phyloP scores from a whole-genome alignment of 306 rosid species.

The Vachellia pachyceras region DNA sequence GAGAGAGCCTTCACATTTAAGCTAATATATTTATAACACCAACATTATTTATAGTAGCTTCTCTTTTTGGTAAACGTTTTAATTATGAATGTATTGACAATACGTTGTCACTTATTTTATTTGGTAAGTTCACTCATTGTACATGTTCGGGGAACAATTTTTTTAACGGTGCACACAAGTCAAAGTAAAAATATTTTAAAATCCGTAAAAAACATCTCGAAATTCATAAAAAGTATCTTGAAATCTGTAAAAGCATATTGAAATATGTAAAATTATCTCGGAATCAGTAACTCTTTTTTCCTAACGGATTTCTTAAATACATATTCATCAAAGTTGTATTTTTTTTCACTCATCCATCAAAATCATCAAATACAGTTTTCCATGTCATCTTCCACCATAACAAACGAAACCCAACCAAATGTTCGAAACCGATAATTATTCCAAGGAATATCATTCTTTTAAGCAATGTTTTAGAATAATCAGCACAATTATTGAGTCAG shows the following conservation, averaged over 20 bases:
- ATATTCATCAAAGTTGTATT: background rate
- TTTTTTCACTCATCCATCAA: slow-evolving; percentile 11
- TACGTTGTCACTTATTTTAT: slow-evolving; percentile 1
- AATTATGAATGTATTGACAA: slow-evolving; percentile 42
- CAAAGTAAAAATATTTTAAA: no score
- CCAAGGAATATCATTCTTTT: no score
- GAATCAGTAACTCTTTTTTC: no score
- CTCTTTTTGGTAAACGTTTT: slow-evolving; percentile 29
- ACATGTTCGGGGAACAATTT: no score
- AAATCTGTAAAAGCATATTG: no score
- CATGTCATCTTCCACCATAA: background rate
- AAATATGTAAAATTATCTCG: no score
- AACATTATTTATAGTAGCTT: background rate
- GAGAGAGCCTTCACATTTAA: slow-evolving; percentile 41
- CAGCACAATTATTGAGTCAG: background rate
- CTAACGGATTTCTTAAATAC: no score
- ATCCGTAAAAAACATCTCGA: no score
- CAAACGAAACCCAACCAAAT: background rate
- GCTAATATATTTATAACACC: slow-evolving; percentile 10
- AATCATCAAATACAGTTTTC: slow-evolving; percentile 20
- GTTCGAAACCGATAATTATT: background rate
- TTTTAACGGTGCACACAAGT: no score
- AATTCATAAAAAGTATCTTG: no score
- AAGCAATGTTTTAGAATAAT: background rate
- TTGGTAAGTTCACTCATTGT: slow-evolving; percentile 17